Evolutionary conservation across 164 flowering plant genomes (phyloP).

Genomic region (Cinnamomum micranthum): DNA sequence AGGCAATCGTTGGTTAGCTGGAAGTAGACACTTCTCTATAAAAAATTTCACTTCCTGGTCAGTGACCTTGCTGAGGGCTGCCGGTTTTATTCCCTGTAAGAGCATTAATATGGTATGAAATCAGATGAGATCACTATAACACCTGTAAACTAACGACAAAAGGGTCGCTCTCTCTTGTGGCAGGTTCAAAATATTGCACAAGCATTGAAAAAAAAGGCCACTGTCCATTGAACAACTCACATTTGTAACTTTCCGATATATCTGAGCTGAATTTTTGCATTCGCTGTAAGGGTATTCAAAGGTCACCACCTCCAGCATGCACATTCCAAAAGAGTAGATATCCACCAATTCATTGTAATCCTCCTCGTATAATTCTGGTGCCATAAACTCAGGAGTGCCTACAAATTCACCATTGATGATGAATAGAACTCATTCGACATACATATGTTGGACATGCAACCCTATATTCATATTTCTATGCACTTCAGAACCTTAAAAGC

Average conservation of each 20-base stretch:
- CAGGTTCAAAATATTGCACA: background rate
- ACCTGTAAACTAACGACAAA: background rate
- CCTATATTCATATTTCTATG: background rate
- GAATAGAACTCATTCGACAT: background rate
- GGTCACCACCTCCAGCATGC: slow-evolving; percentile 73
- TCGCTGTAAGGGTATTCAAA: slow-evolving; percentile 65
- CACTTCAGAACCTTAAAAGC: background rate
- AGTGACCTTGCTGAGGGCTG: slow-evolving; percentile 45
- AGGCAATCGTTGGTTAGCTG: slow-evolving; percentile 44
- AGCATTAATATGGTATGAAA: slow-evolving; percentile 9
- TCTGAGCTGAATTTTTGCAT: slow-evolving; percentile 62
- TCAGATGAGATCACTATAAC: background rate
- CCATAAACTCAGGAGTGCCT: slow-evolving; percentile 80
- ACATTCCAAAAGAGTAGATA: slow-evolving; percentile 74
- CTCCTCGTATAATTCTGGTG: slow-evolving; percentile 70
- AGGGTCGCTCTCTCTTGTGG: background rate
- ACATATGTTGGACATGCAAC: background rate
- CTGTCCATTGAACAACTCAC: slow-evolving; percentile 29
- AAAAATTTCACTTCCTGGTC: slow-evolving; percentile 43
- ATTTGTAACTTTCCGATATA: slow-evolving; percentile 55
- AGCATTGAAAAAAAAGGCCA: background rate
- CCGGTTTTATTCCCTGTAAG: slow-evolving; percentile 64
- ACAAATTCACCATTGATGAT: background rate
- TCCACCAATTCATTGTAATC: slow-evolving; percentile 64
- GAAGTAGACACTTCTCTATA: slow-evolving; percentile 60